A percentile compares a stretch with the other conserved stretches of the same genome.
These are phyloP conservation scores for Rhynchospora breviuscula DNA, from an alignment of 176 grass and related monocot species.

Conservation along the genomic window DNA sequence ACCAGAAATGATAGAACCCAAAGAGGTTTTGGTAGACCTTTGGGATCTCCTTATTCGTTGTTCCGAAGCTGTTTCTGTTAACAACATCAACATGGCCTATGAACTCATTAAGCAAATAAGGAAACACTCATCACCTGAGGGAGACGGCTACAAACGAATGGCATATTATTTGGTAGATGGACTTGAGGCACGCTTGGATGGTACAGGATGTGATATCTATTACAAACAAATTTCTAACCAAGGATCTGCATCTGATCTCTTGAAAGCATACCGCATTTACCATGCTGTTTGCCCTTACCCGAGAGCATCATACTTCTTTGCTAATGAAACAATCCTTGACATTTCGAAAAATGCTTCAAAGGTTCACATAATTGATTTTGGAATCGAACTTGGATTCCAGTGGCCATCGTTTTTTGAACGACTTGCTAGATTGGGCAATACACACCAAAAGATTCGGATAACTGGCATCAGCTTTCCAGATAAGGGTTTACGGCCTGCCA, in stretches of 20 bases:
- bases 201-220: constrained; percentile 41
- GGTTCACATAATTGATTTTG: constrained; percentile 63
- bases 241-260: constrained; percentile 28
- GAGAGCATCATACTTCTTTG: constrained; percentile 32
- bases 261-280: constrained; percentile 39
- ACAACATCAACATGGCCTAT: constrained; percentile 17
- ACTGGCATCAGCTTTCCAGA: constrained; percentile 44
- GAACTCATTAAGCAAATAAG: constrained; percentile 52
- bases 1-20: constrained; percentile 17
- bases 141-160: constrained; percentile 46
- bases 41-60: constrained; percentile 44
- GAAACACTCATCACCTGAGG: constrained; percentile 32
- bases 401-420: constrained; percentile 56
- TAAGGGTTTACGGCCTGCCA: constrained; percentile 38
- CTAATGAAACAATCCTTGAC: constrained; percentile 51
- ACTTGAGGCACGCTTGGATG: constrained; percentile 61
- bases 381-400: constrained; percentile 47
- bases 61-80: constrained; percentile 33
- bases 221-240: constrained; percentile 32
- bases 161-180: constrained; percentile 44
- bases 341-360: constrained; percentile 16
- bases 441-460: constrained; percentile 38
- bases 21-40: constrained; percentile 32
- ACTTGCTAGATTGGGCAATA: constrained; percentile 20
- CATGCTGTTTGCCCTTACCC: constrained; percentile 44